Base-by-base conservation (phyloP, 2,329 filamentous ascomycete species). In the Ceratocystis colombiana region DNA sequence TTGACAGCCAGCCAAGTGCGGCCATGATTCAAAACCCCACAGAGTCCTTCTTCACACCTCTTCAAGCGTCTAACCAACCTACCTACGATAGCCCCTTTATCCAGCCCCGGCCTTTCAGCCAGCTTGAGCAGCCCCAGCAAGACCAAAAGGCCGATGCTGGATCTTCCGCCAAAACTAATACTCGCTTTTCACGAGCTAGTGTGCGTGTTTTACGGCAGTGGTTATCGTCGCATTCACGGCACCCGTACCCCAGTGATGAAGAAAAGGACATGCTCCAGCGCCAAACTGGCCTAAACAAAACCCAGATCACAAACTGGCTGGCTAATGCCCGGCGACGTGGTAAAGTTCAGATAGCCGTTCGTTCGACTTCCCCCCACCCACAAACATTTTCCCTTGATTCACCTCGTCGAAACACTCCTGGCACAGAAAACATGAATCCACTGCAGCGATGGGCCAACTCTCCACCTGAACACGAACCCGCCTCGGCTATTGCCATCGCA, bases 231-330 rank as follows among this genome's bases (percentile, higher is more conserved):
- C 90, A 96, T 73, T 84, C 83, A 71, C 82, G 88, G 64, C 89
- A 95, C 71, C 92, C 91, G 0, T 96, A 96, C 73, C 91, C 92
- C 4, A 92, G 85, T 44, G 90, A 96, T 55, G 86, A 90, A 67
- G 89, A 96, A 73, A 95, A 93, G 72, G 88, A 91, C 70, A 82
- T 84, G 69, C 79, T 96, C 30, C 88, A 90, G 74, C 81, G 83
- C 61, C 83, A 88, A 71, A 96, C 91, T 0, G 90, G 90, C 6
- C 79, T 96, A 50, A 91, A 85, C 73, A 85, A 89, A 71, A 88
- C 82, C 15, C 92, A 96, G 72, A 93, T 96, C 71, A 87, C 87
- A 10, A 96, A 95, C 73, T 96, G 91, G 91, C 84, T 96, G 61
- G 91, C 91, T 68, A 96, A 96, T 75, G 90, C 90, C 67, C 85